Conservation (phyloP, 2,329 filamentous ascomycete species). For the Tolypocladium endophyticum region DNA sequence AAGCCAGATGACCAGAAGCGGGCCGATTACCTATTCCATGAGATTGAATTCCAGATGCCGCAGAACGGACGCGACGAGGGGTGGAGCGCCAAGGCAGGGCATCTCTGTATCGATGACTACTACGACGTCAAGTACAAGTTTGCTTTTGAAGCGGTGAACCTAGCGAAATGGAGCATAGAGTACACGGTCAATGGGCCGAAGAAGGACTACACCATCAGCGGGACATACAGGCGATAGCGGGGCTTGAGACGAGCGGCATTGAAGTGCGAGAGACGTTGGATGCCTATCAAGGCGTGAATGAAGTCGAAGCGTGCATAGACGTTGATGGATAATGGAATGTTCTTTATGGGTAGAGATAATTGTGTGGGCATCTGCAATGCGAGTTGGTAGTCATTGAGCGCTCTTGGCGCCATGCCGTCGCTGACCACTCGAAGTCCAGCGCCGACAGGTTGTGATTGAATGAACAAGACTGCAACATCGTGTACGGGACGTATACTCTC, state of each 20-base stretch:
- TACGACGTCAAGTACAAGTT: constrained; percentile 65
- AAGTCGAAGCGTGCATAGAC: neutral
- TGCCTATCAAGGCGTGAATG: neutral
- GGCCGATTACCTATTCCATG: constrained; percentile 67
- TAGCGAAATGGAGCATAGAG: constrained; percentile 47
- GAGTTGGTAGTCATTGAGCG: neutral
- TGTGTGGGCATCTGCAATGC: neutral
- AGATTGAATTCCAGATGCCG: constrained; percentile 49
- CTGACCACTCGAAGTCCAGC: neutral
- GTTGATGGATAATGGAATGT: neutral
- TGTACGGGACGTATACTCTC: neutral
- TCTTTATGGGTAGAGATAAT: too few species aligned
- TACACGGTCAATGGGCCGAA: constrained; percentile 61
- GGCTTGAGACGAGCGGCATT: neutral
- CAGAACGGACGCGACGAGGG: constrained; percentile 23
- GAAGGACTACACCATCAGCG: constrained; percentile 59
- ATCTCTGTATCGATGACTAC: constrained; percentile 61
- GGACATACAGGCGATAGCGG: constrained; percentile 34
- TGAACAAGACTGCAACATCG: neutral
- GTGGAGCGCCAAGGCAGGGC: constrained; percentile 56
- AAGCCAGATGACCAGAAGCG: constrained; percentile 49
- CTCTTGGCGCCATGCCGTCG: neutral
- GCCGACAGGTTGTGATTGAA: neutral
- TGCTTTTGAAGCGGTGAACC: constrained; percentile 43
- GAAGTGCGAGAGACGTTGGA: neutral